phyloP scores from a whole-genome alignment of 23 red algal genomes.

The Cyanidioschyzon merolae region DNA sequence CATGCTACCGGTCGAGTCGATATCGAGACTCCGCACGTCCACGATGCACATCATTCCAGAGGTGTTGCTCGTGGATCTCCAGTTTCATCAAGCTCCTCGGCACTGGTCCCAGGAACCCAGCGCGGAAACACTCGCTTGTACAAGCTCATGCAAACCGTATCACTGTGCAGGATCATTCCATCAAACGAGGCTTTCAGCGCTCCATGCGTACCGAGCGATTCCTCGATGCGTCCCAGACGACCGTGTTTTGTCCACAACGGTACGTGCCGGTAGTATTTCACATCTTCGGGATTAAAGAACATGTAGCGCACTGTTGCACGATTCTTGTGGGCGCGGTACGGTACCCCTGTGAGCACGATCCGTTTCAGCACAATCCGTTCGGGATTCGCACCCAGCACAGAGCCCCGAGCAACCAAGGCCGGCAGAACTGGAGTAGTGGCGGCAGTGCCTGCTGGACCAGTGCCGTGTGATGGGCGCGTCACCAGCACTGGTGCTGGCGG shows the following conservation, averaged over 20 bases:
- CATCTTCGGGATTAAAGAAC: constrained; percentile 95
- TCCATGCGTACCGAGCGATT: constrained; percentile 84
- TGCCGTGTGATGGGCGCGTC: background rate
- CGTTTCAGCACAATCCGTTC: constrained; percentile 87
- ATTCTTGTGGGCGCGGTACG: constrained; percentile 67
- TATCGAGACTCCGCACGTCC: no score
- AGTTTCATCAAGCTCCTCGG: background rate
- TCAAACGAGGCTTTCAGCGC: constrained; percentile 91
- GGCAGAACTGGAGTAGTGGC: background rate
- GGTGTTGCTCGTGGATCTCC: no score
- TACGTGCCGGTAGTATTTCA: constrained; percentile 71
- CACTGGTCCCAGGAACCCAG: constrained; percentile 6
- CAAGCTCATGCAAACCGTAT: constrained; percentile 83
- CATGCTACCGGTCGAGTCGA: no score
- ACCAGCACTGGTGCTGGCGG: constrained; percentile 71
- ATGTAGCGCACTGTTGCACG: constrained; percentile 62
- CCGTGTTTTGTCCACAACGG: constrained; percentile 84
- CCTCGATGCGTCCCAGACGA: constrained; percentile 68
- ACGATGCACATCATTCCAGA: no score
- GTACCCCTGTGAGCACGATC: constrained; percentile 78
- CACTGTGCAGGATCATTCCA: constrained; percentile 48
- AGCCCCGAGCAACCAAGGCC: constrained; percentile 45
- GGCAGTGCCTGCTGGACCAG: background rate
- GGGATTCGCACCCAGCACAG: constrained; percentile 50
- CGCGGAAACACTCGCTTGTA: constrained; percentile 76